Evolutionary conservation across 2,329 filamentous ascomycete species (phyloP).

Genomic region (Clonostachys rhizophaga): DNA sequence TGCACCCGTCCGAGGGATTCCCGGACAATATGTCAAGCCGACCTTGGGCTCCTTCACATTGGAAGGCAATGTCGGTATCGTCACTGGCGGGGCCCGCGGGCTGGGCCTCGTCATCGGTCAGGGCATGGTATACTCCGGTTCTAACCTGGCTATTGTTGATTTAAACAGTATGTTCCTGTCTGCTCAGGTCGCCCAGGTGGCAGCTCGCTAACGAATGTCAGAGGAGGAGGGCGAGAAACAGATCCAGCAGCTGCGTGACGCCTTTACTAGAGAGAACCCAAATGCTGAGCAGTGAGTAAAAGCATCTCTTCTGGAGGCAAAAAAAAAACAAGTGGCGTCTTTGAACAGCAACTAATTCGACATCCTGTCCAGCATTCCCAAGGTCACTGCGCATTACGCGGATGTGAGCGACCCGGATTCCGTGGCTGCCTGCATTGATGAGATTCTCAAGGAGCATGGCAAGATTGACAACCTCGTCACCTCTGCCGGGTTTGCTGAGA

Average conservation of each 20-base stretch:
- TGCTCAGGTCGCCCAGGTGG: too few species aligned
- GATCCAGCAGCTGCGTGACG: conserved; percentile 66
- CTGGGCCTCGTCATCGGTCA: conserved; percentile 91
- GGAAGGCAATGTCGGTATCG: conserved; percentile 75
- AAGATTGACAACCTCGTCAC: conserved; percentile 91
- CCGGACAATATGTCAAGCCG: conserved; percentile 77
- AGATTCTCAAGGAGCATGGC: conserved; percentile 56
- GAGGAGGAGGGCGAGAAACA: conserved; percentile 81
- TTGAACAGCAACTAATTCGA: background rate
- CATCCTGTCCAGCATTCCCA: conserved; percentile 54
- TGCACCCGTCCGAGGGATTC: conserved; percentile 67
- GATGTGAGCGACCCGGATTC: conserved; percentile 80
- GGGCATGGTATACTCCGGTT: conserved; percentile 82
- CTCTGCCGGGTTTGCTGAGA: conserved; percentile 95
- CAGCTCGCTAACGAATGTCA: conserved; percentile 22
- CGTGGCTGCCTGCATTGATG: conserved; percentile 68
- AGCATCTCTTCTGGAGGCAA: background rate
- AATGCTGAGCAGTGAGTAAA: conserved; percentile 57
- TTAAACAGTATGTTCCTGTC: conserved; percentile 67
- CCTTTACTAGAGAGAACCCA: conserved; percentile 77
- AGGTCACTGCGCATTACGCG: conserved; percentile 83
- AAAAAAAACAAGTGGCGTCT: background rate
- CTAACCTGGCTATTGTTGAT: conserved; percentile 88
- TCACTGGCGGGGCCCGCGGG: conserved; percentile 87
- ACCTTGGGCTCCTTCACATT: conserved; percentile 84